Base-by-base conservation (phyloP, 1,284 basidiomycete genomes). In the Rhodotorula mucilaginosa region DNA sequence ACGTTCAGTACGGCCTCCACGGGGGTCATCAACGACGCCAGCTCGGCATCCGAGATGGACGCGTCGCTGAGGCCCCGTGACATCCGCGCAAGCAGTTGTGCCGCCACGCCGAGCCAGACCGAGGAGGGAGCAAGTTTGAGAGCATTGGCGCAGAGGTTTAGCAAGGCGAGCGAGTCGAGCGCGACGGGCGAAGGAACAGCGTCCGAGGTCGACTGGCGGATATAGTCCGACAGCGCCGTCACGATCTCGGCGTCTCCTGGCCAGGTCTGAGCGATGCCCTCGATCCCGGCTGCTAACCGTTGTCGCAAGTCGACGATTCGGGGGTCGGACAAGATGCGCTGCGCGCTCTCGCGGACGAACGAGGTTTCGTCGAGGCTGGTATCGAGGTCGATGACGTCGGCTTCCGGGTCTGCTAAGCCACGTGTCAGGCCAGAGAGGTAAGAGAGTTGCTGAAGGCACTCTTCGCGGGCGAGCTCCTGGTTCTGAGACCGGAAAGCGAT, bases 331-430 rank as follows among this genome's bases (percentile, higher is more conserved):
- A 73, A 4, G 19, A 75, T 26, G 19, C 61, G 48, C 39, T 59
- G 12, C 21, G 67, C 59, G 2, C 69, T 47, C 23, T 76, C 69
- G 18, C 62, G 68, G 6, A 59, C 67, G 56, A 68, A 68, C 15
- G 51, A 26, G 21, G 73, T 70, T 21, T 76, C 74, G 46, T 78
- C 78, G 19, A 75, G 62, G 47, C 72, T 69, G 3, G 70, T 60
- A 56, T 79, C 79, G 23, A 80, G 72, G 59, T 77, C 75, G 54
- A 79, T 62, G 3, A 79, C 66, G 31, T 78, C 79, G 26, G 70
- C 74, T 46, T 80, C 79, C 2, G 79, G 79, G 18, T 78, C 74
- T 5, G 77, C 71, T 16, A 80, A 72, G 3, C 79, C 79, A 26
- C 75, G 71, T 2, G 79, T 69, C 31, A 74, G 74, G 13, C 78